Evolutionary conservation across 805 yeast species (phyloP).

Genomic region (Phaffomyces opuntiae): DNA sequence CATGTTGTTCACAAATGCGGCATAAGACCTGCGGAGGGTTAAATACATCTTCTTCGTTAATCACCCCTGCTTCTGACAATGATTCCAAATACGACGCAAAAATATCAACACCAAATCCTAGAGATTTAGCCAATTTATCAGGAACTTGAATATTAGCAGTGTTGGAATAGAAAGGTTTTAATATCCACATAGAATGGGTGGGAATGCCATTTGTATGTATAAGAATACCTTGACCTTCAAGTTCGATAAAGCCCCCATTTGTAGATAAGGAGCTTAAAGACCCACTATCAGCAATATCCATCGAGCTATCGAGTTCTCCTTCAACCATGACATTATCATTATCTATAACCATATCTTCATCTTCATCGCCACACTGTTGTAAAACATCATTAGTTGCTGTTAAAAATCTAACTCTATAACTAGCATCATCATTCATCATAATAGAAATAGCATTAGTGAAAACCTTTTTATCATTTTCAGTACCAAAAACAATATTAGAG

Average conservation of each 20-base stretch:
- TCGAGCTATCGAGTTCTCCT: background rate
- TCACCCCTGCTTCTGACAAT: conserved; percentile 55
- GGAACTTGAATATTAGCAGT: conserved; percentile 65
- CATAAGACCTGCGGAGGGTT: conserved; percentile 81
- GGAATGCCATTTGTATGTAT: conserved; percentile 61
- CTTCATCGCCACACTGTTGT: conserved; percentile 18
- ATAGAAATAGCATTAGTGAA: conserved; percentile 63
- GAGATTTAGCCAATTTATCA: conserved; percentile 53
- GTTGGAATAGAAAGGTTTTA: conserved; percentile 69
- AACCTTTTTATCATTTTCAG: conserved; percentile 54
- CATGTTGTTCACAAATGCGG: conserved; percentile 81
- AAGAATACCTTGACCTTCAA: conserved; percentile 92
- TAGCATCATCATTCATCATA: conserved; percentile 67
- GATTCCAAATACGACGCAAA: conserved; percentile 66
- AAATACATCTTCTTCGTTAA: conserved; percentile 61
- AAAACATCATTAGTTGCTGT: conserved; percentile 33
- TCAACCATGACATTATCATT: background rate
- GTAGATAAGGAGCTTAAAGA: conserved; percentile 35
- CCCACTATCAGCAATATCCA: background rate
- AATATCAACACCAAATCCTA: conserved; percentile 87
- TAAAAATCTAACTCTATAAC: conserved; percentile 70
- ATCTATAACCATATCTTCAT: conserved; percentile 6
- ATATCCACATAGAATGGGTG: conserved; percentile 87
- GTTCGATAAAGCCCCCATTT: conserved; percentile 56
- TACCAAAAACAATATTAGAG: conserved; percentile 57